These are phyloP conservation scores for Puya raimondii DNA, from an alignment of 176 grass and related monocot genomes.

Conservation along the genomic window DNA sequence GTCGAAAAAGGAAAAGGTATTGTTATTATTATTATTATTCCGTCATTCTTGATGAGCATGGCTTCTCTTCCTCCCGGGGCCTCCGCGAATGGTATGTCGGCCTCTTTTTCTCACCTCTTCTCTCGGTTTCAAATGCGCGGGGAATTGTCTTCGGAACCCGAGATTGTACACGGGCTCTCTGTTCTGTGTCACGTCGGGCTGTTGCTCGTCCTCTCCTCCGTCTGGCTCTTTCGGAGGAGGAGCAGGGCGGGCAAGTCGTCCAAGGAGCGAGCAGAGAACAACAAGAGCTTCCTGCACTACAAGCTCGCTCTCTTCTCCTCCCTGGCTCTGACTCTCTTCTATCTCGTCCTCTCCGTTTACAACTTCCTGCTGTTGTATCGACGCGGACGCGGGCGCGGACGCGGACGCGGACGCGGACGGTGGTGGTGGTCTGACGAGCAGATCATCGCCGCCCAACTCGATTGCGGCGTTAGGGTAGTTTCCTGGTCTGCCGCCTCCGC, in stretches of 20 bases:
- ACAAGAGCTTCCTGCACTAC: constrained; percentile 9
- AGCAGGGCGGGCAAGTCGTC: constrained; percentile 2
- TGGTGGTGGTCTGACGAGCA: constrained; percentile 22
- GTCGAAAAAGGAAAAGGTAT: too few species aligned
- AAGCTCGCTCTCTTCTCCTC: constrained; percentile 18
- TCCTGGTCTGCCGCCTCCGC: constrained; percentile 49
- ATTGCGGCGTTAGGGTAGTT: constrained; percentile 30
- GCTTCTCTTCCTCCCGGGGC: neutral
- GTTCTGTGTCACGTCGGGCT: constrained; percentile 14
- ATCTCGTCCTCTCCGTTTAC: constrained; percentile 18
- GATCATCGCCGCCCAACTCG: constrained; percentile 3
- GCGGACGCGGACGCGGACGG: too few species aligned
- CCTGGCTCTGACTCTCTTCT: constrained; percentile 20
- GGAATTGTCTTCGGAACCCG: neutral
- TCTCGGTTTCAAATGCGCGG: neutral
- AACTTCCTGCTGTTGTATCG: constrained; percentile 26
- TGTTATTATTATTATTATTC: too few species aligned
- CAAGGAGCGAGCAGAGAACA: neutral
- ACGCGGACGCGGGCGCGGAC: neutral
- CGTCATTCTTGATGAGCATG: neutral
- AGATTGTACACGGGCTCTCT: constrained; percentile 27
- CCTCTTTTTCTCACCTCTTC: neutral
- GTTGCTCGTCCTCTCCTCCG: constrained; percentile 11
- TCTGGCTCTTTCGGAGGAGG: constrained; percentile 5
- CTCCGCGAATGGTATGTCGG: neutral